Evolutionary conservation across 2,329 filamentous ascomycete species (phyloP).

Genomic region (Hypoxylon sp.): DNA sequence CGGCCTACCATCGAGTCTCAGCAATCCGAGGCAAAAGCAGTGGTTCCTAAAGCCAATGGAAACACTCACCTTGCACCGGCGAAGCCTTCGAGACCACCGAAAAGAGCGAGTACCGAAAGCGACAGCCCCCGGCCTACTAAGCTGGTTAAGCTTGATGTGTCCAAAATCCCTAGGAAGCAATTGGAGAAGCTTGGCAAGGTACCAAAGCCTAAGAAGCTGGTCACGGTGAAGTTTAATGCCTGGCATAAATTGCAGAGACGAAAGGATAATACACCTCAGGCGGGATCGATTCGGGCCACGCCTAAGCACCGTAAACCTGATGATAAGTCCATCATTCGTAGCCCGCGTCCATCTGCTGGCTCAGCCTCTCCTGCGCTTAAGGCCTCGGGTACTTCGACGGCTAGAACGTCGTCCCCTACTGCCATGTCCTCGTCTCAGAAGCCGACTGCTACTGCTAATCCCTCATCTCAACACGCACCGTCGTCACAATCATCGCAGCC

Average conservation of each 20-base stretch:
- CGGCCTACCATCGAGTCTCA: constrained; percentile 50
- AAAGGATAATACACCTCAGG: constrained; percentile 41
- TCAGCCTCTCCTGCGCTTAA: constrained; percentile 23
- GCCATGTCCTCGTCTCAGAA: constrained; percentile 11
- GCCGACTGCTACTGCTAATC: neutral
- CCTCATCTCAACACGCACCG: constrained; percentile 21
- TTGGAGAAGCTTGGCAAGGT: constrained; percentile 42
- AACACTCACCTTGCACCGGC: constrained; percentile 36
- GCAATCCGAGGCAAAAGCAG: constrained; percentile 46
- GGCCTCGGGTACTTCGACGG: constrained; percentile 8
- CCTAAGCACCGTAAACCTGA: constrained; percentile 49
- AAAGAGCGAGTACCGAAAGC: constrained; percentile 52
- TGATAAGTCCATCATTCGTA: constrained; percentile 24
- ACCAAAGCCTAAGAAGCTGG: constrained; percentile 40
- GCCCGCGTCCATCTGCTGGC: constrained; percentile 14
- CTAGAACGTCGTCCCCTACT: constrained; percentile 26
- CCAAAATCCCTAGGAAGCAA: constrained; percentile 45
- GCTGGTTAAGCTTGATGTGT: constrained; percentile 54
- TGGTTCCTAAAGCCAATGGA: constrained; percentile 44
- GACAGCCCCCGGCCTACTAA: constrained; percentile 52
- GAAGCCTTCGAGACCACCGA: constrained; percentile 45
- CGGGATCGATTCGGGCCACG: constrained; percentile 52
- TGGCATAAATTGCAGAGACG: constrained; percentile 50
- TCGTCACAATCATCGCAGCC: constrained; percentile 41
- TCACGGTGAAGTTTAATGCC: constrained; percentile 51